These are phyloP conservation scores for Xylariaceae sp. DNA, from an alignment of 2,329 filamentous ascomycete species.

Conservation along the genomic window DNA sequence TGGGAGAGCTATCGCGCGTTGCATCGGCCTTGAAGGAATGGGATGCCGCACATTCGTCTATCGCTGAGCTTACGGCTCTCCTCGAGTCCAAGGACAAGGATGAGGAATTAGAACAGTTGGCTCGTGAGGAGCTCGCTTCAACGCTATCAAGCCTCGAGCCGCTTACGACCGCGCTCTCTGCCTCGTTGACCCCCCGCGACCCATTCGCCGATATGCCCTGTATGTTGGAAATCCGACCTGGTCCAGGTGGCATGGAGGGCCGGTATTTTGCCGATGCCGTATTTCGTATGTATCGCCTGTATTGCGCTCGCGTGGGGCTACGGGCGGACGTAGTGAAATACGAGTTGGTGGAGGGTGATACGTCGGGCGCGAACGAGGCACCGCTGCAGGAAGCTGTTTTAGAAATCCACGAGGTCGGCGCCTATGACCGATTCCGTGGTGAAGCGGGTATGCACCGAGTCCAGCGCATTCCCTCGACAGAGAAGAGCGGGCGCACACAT, in stretches of 20 bases:
- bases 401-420: slow-evolving; percentile 68
- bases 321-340: slow-evolving; percentile 69
- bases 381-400: slow-evolving; percentile 83
- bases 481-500: slow-evolving; percentile 85
- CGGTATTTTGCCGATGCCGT: slow-evolving; percentile 83
- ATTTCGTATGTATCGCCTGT: slow-evolving; percentile 81
- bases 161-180: slow-evolving; percentile 64
- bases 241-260: slow-evolving; percentile 86
- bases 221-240: slow-evolving; percentile 84
- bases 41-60: slow-evolving; percentile 48
- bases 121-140: slow-evolving; percentile 71
- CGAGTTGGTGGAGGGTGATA: slow-evolving; percentile 61
- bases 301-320: slow-evolving; percentile 65
- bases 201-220: slow-evolving; percentile 87
- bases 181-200: slow-evolving; percentile 76
- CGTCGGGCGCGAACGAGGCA: slow-evolving; percentile 53
- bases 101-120: slow-evolving; percentile 51
- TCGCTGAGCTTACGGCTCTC: slow-evolving; percentile 49
- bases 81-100: slow-evolving; percentile 37
- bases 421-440: slow-evolving; percentile 75
- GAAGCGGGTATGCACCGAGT: slow-evolving; percentile 95
- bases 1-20: slow-evolving; percentile 56
- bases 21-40: slow-evolving; percentile 53
- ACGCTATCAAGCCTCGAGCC: slow-evolving; percentile 57
- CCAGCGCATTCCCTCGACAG: slow-evolving; percentile 86